Percentiles rank a stretch among this genome's conserved stretches.
These are phyloP conservation scores for Salix koriyanagi DNA, from an alignment of 345 rosid genomes.

Conservation along the genomic window DNA sequence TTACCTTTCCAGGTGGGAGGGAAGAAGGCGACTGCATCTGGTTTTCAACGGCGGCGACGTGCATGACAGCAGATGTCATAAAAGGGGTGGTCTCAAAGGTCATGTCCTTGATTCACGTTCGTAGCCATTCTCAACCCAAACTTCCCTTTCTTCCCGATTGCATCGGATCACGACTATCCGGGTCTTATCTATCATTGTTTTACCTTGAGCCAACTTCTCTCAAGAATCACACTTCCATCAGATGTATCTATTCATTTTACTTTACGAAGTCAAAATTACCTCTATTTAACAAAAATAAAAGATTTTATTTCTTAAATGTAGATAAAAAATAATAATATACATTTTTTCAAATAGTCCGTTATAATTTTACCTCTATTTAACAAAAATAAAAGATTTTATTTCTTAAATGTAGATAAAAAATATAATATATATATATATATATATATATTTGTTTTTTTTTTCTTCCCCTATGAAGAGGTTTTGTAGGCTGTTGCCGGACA, in stretches of 20 bases:
- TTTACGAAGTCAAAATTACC: no score
- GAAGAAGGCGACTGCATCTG: neutral
- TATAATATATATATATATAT: neutral
- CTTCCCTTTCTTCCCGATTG: neutral
- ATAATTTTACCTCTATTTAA: no score
- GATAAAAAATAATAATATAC: no score
- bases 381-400: no score
- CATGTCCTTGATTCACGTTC: neutral
- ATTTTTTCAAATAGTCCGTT: no score
- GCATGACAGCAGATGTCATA: neutral
- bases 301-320: no score
- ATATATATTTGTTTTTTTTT: neutral
- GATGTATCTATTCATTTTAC: no score
- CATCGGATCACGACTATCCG: neutral
- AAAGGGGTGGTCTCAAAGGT: neutral
- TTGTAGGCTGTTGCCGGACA: constrained; percentile 33
- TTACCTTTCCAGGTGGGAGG: neutral
- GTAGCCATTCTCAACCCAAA: neutral
- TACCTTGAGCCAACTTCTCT: no score
- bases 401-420: no score
- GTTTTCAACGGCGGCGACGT: neutral
- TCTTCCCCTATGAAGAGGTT: neutral
- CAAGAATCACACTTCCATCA: no score
- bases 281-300: no score
- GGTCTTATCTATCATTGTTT: neutral